Conservation (phyloP, 306 rosid species). For the Quercus ilex region DNA sequence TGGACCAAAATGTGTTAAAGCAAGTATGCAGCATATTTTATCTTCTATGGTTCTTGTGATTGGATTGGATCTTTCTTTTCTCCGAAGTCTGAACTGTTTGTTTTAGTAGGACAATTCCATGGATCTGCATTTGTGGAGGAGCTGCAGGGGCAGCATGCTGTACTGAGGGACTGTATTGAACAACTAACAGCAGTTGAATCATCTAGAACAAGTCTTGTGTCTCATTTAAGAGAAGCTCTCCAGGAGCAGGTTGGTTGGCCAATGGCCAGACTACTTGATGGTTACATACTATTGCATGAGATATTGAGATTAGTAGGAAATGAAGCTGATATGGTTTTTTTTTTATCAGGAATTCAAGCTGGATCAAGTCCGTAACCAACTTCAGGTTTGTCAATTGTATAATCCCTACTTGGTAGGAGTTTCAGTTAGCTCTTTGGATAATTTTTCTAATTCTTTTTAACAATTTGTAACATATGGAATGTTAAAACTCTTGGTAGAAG, state of each 20-base stretch:
- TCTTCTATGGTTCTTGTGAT: conserved; percentile 13
- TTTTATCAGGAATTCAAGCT: conserved; percentile 74
- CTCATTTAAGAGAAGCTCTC: conserved; percentile 84
- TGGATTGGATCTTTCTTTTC: conserved; percentile 15
- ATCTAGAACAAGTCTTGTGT: conserved; percentile 76
- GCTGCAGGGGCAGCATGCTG: conserved; percentile 68
- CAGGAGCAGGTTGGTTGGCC: conserved; percentile 75
- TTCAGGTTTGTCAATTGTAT: conserved; percentile 70
- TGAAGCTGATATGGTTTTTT: conserved; percentile 30
- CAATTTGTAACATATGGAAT: neutral
- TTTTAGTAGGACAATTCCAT: conserved; percentile 50
- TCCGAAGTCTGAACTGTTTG: conserved; percentile 22
- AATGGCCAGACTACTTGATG: neutral
- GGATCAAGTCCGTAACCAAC: conserved; percentile 78
- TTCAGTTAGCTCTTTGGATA: neutral
- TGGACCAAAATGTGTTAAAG: neutral
- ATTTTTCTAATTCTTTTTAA: conserved; percentile 6
- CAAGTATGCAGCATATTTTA: neutral
- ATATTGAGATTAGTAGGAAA: conserved; percentile 2
- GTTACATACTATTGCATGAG: neutral
- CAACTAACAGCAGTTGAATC: conserved; percentile 73
- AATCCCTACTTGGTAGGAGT: neutral
- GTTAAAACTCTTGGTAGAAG: neutral
- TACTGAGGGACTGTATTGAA: conserved; percentile 71
- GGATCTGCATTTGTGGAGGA: conserved; percentile 70